These are phyloP conservation scores for Corylus heterophylla DNA, from an alignment of 306 rosid genomes.

Conservation along the genomic window DNA sequence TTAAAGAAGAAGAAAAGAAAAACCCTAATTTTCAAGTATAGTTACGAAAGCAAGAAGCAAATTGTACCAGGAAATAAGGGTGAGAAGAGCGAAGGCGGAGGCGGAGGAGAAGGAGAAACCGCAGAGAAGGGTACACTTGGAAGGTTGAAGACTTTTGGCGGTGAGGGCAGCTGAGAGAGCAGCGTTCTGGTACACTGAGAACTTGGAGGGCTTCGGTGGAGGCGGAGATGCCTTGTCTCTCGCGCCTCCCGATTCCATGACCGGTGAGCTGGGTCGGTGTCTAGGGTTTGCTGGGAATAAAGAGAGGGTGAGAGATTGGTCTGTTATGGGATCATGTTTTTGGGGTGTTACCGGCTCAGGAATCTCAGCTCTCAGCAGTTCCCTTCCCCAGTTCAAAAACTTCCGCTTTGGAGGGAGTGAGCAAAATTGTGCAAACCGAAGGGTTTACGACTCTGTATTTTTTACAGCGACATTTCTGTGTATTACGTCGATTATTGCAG, in stretches of 20 bases:
- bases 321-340: background rate
- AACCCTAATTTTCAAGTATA: conserved; percentile 1
- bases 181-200: conserved; percentile 75
- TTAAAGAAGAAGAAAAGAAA: background rate
- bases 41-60: background rate
- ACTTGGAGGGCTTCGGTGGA: conserved; percentile 59
- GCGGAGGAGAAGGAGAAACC: conserved; percentile 61
- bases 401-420: conserved; percentile 2
- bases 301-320: background rate
- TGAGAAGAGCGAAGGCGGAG: conserved; percentile 61
- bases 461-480: too few relatives aligned
- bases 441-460: too few relatives aligned
- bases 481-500: too few relatives aligned
- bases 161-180: conserved; percentile 77
- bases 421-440: too few relatives aligned
- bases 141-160: conserved; percentile 73
- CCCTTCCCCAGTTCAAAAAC: background rate
- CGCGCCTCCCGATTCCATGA: conserved; percentile 40
- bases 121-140: conserved; percentile 54
- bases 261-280: background rate
- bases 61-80: conserved; percentile 59
- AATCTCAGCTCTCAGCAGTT: background rate
- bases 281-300: background rate
- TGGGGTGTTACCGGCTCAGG: background rate
- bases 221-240: conserved; percentile 41